phyloP scores from a whole-genome alignment of 192 early-diverging fungal species.

The Podila epigama region DNA sequence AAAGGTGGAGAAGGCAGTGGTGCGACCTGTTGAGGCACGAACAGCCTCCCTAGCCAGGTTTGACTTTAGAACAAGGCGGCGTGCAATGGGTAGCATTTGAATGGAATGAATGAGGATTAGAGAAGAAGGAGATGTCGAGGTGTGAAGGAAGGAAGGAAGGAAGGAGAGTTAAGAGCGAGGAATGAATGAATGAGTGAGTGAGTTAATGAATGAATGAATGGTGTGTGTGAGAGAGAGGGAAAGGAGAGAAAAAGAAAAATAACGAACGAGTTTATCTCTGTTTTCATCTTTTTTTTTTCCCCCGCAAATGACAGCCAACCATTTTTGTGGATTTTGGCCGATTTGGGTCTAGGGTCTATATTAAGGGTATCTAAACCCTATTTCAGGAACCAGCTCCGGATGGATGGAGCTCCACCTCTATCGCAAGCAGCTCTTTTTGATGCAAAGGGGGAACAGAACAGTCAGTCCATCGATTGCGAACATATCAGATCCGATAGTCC shows the following conservation, averaged over 20 bases:
- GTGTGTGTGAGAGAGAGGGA: neutral
- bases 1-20: conserved; percentile 9
- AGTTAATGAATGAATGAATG: neutral
- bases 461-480: no score
- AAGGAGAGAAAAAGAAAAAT: neutral
- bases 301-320: neutral
- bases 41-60: neutral
- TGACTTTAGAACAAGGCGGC: conserved; percentile 4
- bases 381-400: neutral
- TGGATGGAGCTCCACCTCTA: no score
- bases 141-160: neutral
- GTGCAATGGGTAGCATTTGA: conserved; percentile 4
- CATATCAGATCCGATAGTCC: no score
- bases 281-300: neutral
- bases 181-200: neutral
- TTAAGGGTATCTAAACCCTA: neutral
- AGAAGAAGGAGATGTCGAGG: no score
- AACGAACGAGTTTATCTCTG: neutral
- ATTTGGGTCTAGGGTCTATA: no score
- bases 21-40: neutral
- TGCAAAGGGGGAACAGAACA: no score
- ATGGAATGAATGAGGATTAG: neutral
- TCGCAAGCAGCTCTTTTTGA: no score
- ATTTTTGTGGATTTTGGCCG: neutral
- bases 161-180: neutral